Evolutionary conservation across 2,329 filamentous ascomycete species (phyloP).

Genomic region (Fusarium pininemorale): DNA sequence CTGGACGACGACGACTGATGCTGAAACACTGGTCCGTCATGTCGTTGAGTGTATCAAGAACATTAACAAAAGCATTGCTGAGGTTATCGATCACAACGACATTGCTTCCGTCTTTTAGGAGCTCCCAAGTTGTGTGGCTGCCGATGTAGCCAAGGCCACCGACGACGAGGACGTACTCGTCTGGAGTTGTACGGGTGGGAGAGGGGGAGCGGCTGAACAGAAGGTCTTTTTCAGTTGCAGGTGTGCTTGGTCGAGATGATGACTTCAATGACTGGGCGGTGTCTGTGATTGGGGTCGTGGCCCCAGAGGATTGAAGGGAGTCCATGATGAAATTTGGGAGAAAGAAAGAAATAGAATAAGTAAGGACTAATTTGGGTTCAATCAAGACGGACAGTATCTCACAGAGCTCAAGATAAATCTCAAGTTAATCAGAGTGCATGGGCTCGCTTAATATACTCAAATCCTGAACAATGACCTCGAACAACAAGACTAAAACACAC

Average conservation of each 20-base stretch:
- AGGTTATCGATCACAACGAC: slow-evolving; percentile 3
- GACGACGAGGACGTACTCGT: neutral
- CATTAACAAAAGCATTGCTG: neutral
- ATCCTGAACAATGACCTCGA: too few relatives aligned
- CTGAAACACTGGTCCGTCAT: neutral
- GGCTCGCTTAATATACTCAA: too few relatives aligned
- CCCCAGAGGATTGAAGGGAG: neutral
- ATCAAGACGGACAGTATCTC: too few relatives aligned
- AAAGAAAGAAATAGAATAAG: accelerated
- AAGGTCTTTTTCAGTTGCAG: neutral
- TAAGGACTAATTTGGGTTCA: too few relatives aligned
- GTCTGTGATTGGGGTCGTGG: neutral
- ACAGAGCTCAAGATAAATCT: too few relatives aligned
- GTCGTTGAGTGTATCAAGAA: neutral
- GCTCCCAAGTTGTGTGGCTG: neutral
- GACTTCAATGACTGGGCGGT: neutral
- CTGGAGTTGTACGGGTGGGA: neutral
- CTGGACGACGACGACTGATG: neutral
- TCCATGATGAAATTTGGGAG: neutral
- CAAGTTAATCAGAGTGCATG: too few relatives aligned
- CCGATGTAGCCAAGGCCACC: slow-evolving; percentile 11
- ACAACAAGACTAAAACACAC: too few relatives aligned
- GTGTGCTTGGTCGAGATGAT: neutral
- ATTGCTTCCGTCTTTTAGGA: neutral
- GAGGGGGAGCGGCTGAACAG: neutral